These are phyloP conservation scores for Mortierella sp. DNA, from an alignment of 371 early-diverging fungal genomes.

Conservation along the genomic window DNA sequence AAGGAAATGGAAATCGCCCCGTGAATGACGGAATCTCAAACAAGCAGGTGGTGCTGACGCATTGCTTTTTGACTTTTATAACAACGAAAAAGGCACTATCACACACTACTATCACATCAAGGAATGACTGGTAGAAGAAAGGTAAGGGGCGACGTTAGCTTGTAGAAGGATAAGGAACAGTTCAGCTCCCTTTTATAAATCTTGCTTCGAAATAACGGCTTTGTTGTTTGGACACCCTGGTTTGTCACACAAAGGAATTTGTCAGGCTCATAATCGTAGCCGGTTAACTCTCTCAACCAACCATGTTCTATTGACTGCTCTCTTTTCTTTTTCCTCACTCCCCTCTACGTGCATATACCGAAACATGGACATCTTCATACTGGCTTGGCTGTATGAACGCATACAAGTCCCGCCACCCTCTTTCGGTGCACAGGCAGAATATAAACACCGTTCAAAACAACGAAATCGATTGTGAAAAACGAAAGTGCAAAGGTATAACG, in stretches of 20 bases:
- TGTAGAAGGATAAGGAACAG: neutral
- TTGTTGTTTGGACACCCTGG: neutral
- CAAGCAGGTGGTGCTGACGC: neutral
- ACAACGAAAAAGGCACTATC: neutral
- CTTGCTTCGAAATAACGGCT: neutral
- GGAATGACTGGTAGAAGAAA: neutral
- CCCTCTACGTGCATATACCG: too few species aligned
- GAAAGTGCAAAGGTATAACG: neutral
- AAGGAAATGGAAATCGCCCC: neutral
- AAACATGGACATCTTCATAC: too few species aligned
- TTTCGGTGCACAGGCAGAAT: too few species aligned
- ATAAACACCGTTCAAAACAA: too few species aligned
- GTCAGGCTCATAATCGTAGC: neutral
- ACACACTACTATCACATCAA: neutral
- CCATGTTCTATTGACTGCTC: neutral
- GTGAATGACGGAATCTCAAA: slow-evolving; percentile 1
- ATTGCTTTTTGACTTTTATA: neutral
- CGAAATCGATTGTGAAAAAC: too few species aligned
- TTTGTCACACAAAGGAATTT: slow-evolving; percentile 10
- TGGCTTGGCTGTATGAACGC: too few species aligned
- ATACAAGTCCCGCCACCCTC: too few species aligned
- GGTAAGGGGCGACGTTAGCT: neutral
- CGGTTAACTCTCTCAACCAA: neutral
- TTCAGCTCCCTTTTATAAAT: neutral
- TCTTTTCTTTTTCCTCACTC: neutral